Percentiles rank a stretch among this genome's conserved stretches.
phyloP scores from a whole-genome alignment of 345 rosid genomes.

The Citrus mangshanensis region DNA sequence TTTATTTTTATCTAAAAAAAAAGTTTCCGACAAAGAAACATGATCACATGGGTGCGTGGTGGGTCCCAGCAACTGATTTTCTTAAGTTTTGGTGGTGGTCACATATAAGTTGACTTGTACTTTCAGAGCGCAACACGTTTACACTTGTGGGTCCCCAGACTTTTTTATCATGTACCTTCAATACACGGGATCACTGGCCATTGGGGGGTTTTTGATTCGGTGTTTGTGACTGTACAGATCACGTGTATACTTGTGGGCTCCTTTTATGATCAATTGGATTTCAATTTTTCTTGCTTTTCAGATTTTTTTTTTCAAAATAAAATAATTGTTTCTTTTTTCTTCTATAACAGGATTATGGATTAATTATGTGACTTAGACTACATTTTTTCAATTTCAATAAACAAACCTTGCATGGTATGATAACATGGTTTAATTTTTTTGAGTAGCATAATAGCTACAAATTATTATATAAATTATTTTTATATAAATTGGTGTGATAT shows the following conservation, averaged over 20 bases:
- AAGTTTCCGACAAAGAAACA: constrained; percentile 28
- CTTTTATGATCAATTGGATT: no score
- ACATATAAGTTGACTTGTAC: constrained; percentile 24
- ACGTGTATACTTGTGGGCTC: background rate
- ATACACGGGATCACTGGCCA: background rate
- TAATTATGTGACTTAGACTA: no score
- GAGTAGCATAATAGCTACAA: no score
- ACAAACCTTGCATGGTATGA: background rate
- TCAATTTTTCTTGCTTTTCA: no score
- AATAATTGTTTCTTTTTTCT: background rate
- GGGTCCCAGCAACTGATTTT: constrained; percentile 9
- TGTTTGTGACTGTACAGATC: background rate
- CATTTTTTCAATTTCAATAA: background rate
- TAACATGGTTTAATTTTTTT: background rate
- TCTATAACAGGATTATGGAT: background rate
- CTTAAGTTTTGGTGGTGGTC: background rate
- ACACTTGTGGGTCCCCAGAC: constrained; percentile 18
- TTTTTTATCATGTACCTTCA: background rate
- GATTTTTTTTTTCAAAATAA: no score
- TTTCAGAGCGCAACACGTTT: background rate
- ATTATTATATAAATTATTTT: no score
- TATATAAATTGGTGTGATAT: no score
- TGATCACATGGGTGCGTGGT: constrained; percentile 20
- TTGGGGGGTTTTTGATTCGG: background rate
- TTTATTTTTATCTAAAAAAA: no score